Evolutionary conservation across 495 filamentous ascomycete species (phyloP), one percentile per base, ranked within the genome.

Genomic region (Durotheca rogersii): DNA sequence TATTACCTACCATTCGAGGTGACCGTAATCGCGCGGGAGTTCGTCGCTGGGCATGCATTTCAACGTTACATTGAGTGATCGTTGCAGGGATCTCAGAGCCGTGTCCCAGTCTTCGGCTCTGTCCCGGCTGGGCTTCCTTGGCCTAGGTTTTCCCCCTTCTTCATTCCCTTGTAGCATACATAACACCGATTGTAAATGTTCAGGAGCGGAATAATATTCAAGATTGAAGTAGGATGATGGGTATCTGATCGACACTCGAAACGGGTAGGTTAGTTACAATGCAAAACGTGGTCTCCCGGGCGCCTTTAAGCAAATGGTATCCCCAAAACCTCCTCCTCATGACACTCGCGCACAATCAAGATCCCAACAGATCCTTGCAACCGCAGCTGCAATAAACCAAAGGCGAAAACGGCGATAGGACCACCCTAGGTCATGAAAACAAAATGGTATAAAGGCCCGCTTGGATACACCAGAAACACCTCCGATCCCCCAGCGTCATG

Each of bases 241-340:
- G 35, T 49, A 48, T 48, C 25, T 34, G 41, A 35, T 41, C n/a
- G n/a, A n/a, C n/a, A 41, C 30, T 7, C 20, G 20, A 46, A 23
- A n/a, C 17, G 32, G 7, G 36, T 17, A 29, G n/a, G 7, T 12
- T 7, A 14, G 40, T 10, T 27, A 56, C 29, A 10, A 41, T 34
- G 33, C 21, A 51, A 47, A 47, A 4, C 4, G 4, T 27, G 9
- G 9, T 42, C 36, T 46, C 47, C 53, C 31, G 37, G 36, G 40
- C 47, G 46, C 53, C 41, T 46, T 47, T 25, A n/a, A 51, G 27
- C 47, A 42, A 57, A 46, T 27, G 23, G 23, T 27, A 46, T 50
- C 49, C 50, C 46, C 44, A 42, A 40, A 31, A 45, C 21, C 11
- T 14, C 11, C 27, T 29, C 20, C 39, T 41, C 30, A 49, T 49